Evolutionary conservation across 2,329 filamentous ascomycete genomes (phyloP).

Genomic region (Knufia fluminis): DNA sequence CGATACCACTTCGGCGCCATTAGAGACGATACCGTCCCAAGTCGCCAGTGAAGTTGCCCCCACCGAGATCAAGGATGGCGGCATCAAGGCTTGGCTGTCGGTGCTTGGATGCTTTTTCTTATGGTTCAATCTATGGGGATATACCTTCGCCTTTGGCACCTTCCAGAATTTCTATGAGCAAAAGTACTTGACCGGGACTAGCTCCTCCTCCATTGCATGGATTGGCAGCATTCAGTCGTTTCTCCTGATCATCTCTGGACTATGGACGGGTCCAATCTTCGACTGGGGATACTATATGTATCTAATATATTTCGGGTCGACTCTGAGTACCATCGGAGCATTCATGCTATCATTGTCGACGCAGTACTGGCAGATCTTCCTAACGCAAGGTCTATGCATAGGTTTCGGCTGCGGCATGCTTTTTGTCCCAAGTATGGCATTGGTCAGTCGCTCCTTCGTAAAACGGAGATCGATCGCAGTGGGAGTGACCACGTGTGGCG

Average conservation of each 20-base stretch:
- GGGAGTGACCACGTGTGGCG: slow-evolving; percentile 30
- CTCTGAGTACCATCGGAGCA: slow-evolving; percentile 53
- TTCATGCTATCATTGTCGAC: slow-evolving; percentile 64
- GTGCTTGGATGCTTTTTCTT: slow-evolving; percentile 74
- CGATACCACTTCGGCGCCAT: not conserved
- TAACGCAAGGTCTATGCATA: slow-evolving; percentile 66
- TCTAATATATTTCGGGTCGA: slow-evolving; percentile 60
- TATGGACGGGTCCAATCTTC: slow-evolving; percentile 81
- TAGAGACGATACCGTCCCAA: slow-evolving; percentile 3
- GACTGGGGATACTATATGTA: slow-evolving; percentile 71
- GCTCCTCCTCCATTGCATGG: slow-evolving; percentile 68
- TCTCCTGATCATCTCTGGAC: slow-evolving; percentile 70
- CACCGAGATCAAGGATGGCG: slow-evolving; percentile 58
- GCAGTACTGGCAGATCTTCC: slow-evolving; percentile 76
- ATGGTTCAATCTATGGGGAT: slow-evolving; percentile 19
- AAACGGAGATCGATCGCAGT: slow-evolving; percentile 19
- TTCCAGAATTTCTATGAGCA: slow-evolving; percentile 70
- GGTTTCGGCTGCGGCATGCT: slow-evolving; percentile 69
- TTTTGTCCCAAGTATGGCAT: slow-evolving; percentile 65
- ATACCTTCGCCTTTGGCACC: slow-evolving; percentile 42
- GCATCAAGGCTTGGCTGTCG: slow-evolving; percentile 67
- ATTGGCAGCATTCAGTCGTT: slow-evolving; percentile 80
- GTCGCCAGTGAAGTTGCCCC: slow-evolving; percentile 9
- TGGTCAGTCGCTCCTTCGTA: slow-evolving; percentile 19
- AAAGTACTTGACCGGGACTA: slow-evolving; percentile 62